Evolutionary conservation across 176 grass and related monocot species (phyloP).

Genomic region (Olyra latifolia): DNA sequence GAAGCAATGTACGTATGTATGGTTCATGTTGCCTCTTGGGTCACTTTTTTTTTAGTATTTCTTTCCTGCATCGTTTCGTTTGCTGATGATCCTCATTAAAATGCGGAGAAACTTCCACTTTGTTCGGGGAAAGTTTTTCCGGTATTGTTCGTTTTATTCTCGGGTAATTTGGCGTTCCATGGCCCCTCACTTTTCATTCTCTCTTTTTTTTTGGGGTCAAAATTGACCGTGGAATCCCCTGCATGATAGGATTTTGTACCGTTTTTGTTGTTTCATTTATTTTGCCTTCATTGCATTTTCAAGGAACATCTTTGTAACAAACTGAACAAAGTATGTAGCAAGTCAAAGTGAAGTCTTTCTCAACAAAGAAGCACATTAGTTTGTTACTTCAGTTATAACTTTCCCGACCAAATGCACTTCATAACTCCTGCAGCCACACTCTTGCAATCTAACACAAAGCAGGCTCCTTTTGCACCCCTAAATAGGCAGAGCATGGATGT

Average conservation of each 20-base stretch:
- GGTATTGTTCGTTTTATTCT: not conserved
- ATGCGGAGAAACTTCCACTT: not conserved
- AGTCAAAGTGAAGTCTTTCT: not conserved
- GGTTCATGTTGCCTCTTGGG: not conserved
- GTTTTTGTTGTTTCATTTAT: too few relatives aligned
- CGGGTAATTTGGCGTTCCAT: not conserved
- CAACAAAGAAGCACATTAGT: not conserved
- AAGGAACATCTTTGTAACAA: not conserved
- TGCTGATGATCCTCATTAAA: not conserved
- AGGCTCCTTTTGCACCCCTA: not conserved
- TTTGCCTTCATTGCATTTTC: not conserved
- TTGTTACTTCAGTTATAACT: not conserved
- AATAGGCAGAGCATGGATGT: too few relatives aligned
- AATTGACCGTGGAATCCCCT: not conserved
- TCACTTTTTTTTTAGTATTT: not conserved
- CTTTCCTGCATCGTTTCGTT: not conserved
- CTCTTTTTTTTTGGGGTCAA: not conserved
- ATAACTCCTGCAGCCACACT: not conserved
- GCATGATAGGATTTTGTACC: not conserved
- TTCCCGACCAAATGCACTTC: not conserved
- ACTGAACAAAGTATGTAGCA: not conserved
- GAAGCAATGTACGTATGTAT: conserved; percentile 69
- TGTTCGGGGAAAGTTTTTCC: not conserved
- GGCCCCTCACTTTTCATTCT: not conserved
- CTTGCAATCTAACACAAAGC: not conserved